Evolutionary conservation across 2,329 filamentous ascomycete genomes (phyloP), one percentile per base, ranked within the genome.

Genomic region (Alternaria panax): DNA sequence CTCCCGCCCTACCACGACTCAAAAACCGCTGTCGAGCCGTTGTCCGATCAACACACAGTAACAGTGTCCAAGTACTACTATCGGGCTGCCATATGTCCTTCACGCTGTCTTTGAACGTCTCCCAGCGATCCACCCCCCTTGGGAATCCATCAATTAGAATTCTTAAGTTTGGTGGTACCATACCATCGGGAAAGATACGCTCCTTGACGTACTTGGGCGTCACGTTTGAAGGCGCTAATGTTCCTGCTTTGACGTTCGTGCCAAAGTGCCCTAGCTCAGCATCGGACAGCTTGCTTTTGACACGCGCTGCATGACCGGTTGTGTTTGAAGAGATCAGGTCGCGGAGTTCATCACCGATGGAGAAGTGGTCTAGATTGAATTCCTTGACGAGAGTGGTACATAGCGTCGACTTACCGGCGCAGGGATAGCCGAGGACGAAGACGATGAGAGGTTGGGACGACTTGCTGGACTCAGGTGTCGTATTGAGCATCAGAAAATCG

Each of bases 131-230:
- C 8, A 45, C 43, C n/a, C 53, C 50, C 25, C 57, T 34, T 2
- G 59, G 57, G 34, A 67, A 67, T 1, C 62, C 62, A 43, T 67
- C 64, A 2, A 65, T 43, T 5, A 67, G 30, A 9, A 59, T 38
- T 5, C 59, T 12, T 6, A 59, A 43, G 6, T 40, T 18, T 5
- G 43, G n/a, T 11, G 12, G 32, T 4, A 57, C 30, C 1, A 50
- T 40, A 4, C 25, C 30, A 6, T 56, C 27, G 5, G 52, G 52
- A 14, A 67, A 67, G 2, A 65, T 24, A 1, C 57, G 58, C 47
- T 57, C 57, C 4, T 41, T 53, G 3, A 60, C 53, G 24, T 61
- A 65, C 42, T 45, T 59, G 0, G 60, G 52, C 7, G 60, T 60
- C 1, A 38, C 51, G 11, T 54, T 42, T 8, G 52, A 27, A 1